A percentile compares a stretch with the other conserved stretches of the same genome.
These are phyloP conservation scores for Aspergillus sergii DNA, from an alignment of 2,329 filamentous ascomycete genomes.

Conservation along the genomic window DNA sequence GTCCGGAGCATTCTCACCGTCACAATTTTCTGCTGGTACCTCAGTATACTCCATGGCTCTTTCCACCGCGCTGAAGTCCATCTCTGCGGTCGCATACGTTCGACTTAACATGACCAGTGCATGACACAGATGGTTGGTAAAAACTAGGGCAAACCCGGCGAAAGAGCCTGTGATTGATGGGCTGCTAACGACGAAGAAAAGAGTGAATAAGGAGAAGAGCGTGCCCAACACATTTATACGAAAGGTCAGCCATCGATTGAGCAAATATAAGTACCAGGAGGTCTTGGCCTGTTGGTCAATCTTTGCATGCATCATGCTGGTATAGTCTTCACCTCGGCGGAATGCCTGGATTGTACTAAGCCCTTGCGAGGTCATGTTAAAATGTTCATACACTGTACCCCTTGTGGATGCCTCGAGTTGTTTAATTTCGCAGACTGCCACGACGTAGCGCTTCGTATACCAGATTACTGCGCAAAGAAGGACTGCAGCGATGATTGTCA, in stretches of 20 bases:
- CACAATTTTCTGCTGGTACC: background rate
- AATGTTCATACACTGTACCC: background rate
- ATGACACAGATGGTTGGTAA: background rate
- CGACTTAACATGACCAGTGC: background rate
- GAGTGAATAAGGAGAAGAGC: background rate
- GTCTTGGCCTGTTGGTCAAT: conserved; percentile 4
- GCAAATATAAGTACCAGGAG: conserved; percentile 8
- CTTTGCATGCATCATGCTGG: background rate
- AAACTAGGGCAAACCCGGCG: background rate
- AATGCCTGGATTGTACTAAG: conserved; percentile 8
- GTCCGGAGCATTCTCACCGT: background rate
- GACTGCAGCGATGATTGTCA: background rate
- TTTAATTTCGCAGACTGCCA: conserved; percentile 1
- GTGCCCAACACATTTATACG: conserved; percentile 8
- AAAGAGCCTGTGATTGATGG: conserved; percentile 2
- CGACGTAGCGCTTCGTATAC: conserved; percentile 4
- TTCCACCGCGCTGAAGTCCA: background rate
- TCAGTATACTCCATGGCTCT: background rate
- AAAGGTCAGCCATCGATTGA: conserved; percentile 9
- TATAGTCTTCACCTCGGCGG: background rate
- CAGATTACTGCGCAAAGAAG: background rate
- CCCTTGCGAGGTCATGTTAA: background rate
- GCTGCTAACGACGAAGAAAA: background rate
- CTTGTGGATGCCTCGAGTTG: conserved; percentile 4
- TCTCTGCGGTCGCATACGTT: background rate